Evolutionary conservation across 495 filamentous ascomycete species (phyloP).

Genomic region (Aspergillus avenaceus): DNA sequence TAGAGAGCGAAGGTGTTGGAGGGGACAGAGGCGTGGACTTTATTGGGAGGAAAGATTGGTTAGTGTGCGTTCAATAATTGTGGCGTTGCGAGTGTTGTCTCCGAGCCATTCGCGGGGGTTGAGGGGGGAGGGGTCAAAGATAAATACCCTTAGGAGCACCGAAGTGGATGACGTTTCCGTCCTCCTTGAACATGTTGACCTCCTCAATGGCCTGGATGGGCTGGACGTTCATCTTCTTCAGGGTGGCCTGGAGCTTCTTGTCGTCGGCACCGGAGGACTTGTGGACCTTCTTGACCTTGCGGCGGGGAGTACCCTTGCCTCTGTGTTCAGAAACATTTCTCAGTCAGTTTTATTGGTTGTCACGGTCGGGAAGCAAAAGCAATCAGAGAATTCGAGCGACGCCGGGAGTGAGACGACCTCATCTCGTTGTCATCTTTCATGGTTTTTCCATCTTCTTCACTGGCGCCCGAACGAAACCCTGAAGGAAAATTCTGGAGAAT

Average conservation of each 20-base stretch:
- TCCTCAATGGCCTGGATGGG: conserved; percentile 99
- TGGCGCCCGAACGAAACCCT: not conserved
- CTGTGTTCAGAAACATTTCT: conserved; percentile 38
- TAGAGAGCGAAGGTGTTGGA: conserved; percentile 99
- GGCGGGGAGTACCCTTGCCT: conserved; percentile 95
- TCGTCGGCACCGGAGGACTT: conserved; percentile 88
- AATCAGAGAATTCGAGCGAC: not conserved
- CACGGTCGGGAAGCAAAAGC: not conserved
- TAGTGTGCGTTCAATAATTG: too few relatives aligned
- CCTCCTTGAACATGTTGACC: conserved; percentile 99
- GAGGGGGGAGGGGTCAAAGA: not conserved
- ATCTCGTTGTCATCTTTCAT: not conserved
- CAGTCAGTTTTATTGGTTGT: conserved; percentile 8
- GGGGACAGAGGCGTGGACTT: conserved; percentile 94
- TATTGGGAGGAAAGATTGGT: not conserved
- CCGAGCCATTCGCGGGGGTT: conserved; percentile 1
- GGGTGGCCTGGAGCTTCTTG: conserved; percentile 95
- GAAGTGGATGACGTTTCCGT: conserved; percentile 99
- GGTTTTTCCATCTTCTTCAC: not conserved
- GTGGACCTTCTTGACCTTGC: conserved; percentile 97
- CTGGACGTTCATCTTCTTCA: conserved; percentile 95
- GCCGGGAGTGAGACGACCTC: not conserved
- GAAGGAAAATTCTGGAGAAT: not conserved
- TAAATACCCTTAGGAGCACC: conserved; percentile 86
- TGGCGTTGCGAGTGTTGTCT: too few relatives aligned